A percentile compares a stretch with the other conserved stretches of the same genome.
Conservation (phyloP, 495 filamentous ascomycete genomes). For the Rhypophila decipiens region DNA sequence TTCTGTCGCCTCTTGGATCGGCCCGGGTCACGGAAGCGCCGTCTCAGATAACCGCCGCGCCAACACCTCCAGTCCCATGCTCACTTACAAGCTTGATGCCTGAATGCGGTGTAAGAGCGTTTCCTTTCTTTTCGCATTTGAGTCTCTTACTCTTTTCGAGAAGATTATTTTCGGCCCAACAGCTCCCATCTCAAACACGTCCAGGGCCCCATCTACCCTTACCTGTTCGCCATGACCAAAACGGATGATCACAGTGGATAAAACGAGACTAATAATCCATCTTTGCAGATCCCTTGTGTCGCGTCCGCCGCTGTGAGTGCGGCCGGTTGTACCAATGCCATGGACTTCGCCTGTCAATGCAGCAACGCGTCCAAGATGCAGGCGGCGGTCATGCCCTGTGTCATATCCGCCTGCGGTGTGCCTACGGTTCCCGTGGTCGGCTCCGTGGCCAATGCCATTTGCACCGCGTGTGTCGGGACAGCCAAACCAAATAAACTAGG, state of each 20-base stretch:
- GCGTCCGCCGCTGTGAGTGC: neutral
- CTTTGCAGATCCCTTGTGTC: slow-evolving; percentile 4
- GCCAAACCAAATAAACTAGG: too few species aligned
- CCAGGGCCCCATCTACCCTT: too few species aligned
- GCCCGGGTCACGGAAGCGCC: neutral
- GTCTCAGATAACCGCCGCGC: neutral
- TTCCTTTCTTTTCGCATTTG: neutral
- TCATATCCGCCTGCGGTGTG: slow-evolving; percentile 3
- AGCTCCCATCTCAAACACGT: too few species aligned
- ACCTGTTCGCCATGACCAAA: too few species aligned
- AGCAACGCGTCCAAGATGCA: slow-evolving; percentile 8
- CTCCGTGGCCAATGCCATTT: slow-evolving; percentile 9
- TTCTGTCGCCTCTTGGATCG: slow-evolving; percentile 2
- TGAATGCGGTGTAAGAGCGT: slow-evolving; percentile 5
- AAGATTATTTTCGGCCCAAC: too few species aligned
- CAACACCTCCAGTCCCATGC: neutral
- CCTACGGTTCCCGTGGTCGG: slow-evolving; percentile 5
- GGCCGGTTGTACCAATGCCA: slow-evolving; percentile 7
- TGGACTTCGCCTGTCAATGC: slow-evolving; percentile 15
- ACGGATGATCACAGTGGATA: neutral
- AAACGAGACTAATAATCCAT: neutral
- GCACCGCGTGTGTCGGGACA: slow-evolving; percentile 4
- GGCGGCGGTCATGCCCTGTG: slow-evolving; percentile 9
- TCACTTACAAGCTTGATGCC: slow-evolving; percentile 6
- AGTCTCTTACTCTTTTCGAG: neutral